Evolutionary conservation across 2,329 filamentous ascomycete species (phyloP), one percentile per base, ranked within the genome.

Genomic region (Aspergillus aculeatus): DNA sequence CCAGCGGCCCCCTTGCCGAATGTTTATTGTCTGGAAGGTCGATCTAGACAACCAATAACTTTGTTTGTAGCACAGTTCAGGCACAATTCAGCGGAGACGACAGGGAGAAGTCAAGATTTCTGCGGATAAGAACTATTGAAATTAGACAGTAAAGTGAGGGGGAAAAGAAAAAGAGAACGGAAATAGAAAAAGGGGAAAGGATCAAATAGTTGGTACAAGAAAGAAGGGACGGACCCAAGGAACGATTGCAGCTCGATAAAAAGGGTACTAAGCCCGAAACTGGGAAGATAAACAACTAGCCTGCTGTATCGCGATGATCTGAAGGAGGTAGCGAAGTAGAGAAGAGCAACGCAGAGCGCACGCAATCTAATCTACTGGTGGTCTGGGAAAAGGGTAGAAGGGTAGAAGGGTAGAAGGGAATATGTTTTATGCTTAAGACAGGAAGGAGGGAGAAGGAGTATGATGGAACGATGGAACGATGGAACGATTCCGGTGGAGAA

Each of bases 1-100:
- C 52, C 35, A 57, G 47, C 11, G 11, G 32, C 48, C 55, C 61
- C 65, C 65, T 65, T 67, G 60, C 64, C 61, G 64, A 58, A 58
- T 32, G 47, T 61, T 63, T 48, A 47, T 54, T 62, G 58, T 60
- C 54, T 59, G 50, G 52, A 58, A 53, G 47, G 50, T 31, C 58
- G 47, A 51, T 49, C 32, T 19, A 49, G n/a, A 44, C 38, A 19
- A 19, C 38, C 38, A 44, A 19, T 44, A 5, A 9, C 14, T 9
- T 44, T 19, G 1, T 19, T 44, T 9, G 52, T 10, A 29, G 14
- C 38, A 44, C 50, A 50, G 49, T 12, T 35, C 51, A 32, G 47
- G 14, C 38, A 44, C 50, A 50, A 47, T 12, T 35, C 51, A 32
- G 47, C 23, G 23, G 12, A 48, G 26, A 56, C 51, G 53, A 53